A percentile compares a stretch with the other conserved stretches of the same genome.
These are phyloP conservation scores for Linanthus parryae DNA, from an alignment of 148 eudicot species.

Conservation along the genomic window DNA sequence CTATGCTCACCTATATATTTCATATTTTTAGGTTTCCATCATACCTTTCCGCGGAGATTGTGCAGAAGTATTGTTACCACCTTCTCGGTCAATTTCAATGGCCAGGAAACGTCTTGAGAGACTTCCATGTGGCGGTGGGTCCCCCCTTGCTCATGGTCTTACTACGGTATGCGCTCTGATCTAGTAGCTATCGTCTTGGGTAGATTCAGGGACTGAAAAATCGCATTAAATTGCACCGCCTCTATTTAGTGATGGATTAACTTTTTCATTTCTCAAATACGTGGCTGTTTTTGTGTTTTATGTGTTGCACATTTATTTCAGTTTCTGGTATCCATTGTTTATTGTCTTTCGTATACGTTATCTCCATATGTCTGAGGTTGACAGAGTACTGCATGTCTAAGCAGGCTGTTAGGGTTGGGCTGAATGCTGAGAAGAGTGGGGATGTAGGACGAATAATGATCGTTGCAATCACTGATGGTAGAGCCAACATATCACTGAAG, in stretches of 20 bases:
- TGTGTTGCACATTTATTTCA: not conserved
- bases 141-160: slow-evolving; percentile 98
- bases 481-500: slow-evolving; percentile 95
- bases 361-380: not conserved
- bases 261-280: too few relatives aligned
- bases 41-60: slow-evolving; percentile 96
- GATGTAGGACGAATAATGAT: slow-evolving; percentile 96
- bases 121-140: slow-evolving; percentile 99
- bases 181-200: not conserved
- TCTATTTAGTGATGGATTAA: too few relatives aligned
- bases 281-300: not conserved
- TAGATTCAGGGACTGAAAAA: not conserved
- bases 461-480: slow-evolving; percentile 91
- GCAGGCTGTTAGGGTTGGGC: slow-evolving; percentile 93
- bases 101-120: slow-evolving; percentile 98
- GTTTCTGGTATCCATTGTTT: not conserved
- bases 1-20: too few relatives aligned
- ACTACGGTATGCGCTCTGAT: slow-evolving; percentile 57
- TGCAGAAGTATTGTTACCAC: slow-evolving; percentile 94
- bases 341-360: not conserved
- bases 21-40: slow-evolving; percentile 58
- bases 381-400: slow-evolving; percentile 2
- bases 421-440: slow-evolving; percentile 96
- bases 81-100: slow-evolving; percentile 96
- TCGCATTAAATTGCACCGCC: not conserved